These are phyloP conservation scores for Solanum rostratum DNA, from an alignment of 257 asterid genomes.

Conservation along the genomic window DNA sequence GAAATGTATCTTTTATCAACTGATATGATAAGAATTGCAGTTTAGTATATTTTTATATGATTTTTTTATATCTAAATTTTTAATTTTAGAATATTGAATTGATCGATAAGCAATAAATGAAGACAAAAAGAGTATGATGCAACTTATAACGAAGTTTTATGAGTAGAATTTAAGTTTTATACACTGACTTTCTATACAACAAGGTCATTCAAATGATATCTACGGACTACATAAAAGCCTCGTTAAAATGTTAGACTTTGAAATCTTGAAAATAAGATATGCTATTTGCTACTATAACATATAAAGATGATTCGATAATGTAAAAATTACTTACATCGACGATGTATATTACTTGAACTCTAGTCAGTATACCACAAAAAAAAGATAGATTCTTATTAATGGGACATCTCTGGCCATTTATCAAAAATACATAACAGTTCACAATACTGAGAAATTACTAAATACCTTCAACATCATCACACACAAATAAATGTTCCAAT, in stretches of 20 bases:
- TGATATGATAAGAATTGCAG: not conserved
- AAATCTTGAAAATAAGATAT: not conserved
- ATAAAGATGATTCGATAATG: not conserved
- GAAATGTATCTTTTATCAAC: not conserved
- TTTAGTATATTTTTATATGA: not conserved
- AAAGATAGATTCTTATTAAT: not conserved
- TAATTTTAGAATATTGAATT: not conserved
- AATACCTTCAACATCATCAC: not conserved
- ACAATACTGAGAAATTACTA: not conserved
- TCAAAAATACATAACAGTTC: not conserved
- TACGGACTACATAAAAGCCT: not conserved
- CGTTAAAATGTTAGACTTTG: not conserved
- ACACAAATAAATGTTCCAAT: not conserved
- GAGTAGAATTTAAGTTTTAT: not conserved
- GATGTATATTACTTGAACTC: not conserved
- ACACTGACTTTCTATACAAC: not conserved
- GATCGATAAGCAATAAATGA: not conserved
- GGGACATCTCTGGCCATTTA: not conserved
- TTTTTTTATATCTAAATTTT: not conserved
- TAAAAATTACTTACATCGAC: not conserved
- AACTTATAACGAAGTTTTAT: not conserved
- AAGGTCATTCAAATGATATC: not conserved
- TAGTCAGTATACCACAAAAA: not conserved
- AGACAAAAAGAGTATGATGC: not conserved
- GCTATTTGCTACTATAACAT: not conserved